Evolutionary conservation across 73 alveolate species (phyloP).

Genomic region (Paramecium sexaurelia): DNA sequence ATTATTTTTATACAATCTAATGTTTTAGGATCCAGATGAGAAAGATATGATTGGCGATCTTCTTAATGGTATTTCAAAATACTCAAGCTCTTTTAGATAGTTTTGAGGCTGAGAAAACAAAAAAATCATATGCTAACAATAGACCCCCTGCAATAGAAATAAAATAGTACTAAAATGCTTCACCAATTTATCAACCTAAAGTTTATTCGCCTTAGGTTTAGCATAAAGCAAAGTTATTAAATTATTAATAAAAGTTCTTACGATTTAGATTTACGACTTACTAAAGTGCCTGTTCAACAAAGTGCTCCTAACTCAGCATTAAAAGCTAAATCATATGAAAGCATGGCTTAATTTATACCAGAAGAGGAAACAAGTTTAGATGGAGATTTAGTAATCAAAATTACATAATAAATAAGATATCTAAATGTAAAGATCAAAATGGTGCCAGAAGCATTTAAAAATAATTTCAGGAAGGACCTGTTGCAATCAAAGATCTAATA

Average conservation of each 20-base stretch:
- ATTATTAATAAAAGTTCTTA: background rate
- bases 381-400: conserved; percentile 6
- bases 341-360: background rate
- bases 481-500: conserved; percentile 65
- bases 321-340: background rate
- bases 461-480: conserved; percentile 73
- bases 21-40: background rate
- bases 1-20: background rate
- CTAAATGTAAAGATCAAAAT: conserved; percentile 68
- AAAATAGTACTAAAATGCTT: background rate
- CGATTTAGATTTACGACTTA: background rate
- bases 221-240: background rate
- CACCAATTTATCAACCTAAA: background rate
- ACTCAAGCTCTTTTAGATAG: background rate
- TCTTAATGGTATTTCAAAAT: background rate
- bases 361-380: background rate
- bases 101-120: background rate
- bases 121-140: background rate
- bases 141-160: background rate
- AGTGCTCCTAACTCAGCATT: conserved; percentile 12
- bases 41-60: conserved; percentile 32
- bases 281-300: background rate
- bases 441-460: conserved; percentile 76
- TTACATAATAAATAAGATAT: background rate
- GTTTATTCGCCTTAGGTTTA: conserved; percentile 26